Percentiles rank a stretch among this genome's conserved stretches.
Conservation (phyloP, 108 stramenopile species). For the Stephanodiscus triporus region DNA sequence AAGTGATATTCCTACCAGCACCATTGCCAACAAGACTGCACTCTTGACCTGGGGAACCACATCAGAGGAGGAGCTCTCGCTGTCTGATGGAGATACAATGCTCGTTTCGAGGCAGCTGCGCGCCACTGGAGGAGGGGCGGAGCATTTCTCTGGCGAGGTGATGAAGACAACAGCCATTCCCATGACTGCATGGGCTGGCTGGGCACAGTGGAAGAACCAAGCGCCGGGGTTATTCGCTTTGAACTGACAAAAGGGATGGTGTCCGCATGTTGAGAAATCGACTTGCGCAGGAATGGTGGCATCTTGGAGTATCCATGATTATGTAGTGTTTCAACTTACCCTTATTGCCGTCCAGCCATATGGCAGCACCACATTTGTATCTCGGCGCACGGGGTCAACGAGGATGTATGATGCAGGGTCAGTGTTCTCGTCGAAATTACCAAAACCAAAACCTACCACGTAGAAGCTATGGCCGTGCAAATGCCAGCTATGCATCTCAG, state of each 20-base stretch:
- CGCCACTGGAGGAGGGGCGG: slow-evolving; percentile 19
- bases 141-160: slow-evolving; percentile 26
- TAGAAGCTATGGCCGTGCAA: slow-evolving; percentile 52
- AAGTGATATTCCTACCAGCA: slow-evolving; percentile 6
- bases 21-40: neutral
- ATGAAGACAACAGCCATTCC: slow-evolving; percentile 45
- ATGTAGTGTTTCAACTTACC: neutral
- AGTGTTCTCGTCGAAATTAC: slow-evolving; percentile 35
- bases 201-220: slow-evolving; percentile 50
- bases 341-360: slow-evolving; percentile 54
- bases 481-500: slow-evolving; percentile 53
- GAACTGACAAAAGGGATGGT: slow-evolving; percentile 11
- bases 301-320: neutral
- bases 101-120: slow-evolving; percentile 21
- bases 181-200: slow-evolving; percentile 41
- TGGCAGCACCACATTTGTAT: slow-evolving; percentile 43
- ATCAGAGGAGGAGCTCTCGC: neutral
- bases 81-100: slow-evolving; percentile 8
- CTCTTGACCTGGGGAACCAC: neutral
- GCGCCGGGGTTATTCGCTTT: slow-evolving; percentile 48
- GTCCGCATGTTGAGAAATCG: neutral
- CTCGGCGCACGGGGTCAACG: slow-evolving; percentile 45
- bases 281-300: neutral
- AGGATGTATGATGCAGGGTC: slow-evolving; percentile 47
- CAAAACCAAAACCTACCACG: slow-evolving; percentile 44